A percentile compares a stretch with the other conserved stretches of the same genome.
phyloP scores from a whole-genome alignment of 2,329 filamentous ascomycete genomes.

The Fusarium sp. region DNA sequence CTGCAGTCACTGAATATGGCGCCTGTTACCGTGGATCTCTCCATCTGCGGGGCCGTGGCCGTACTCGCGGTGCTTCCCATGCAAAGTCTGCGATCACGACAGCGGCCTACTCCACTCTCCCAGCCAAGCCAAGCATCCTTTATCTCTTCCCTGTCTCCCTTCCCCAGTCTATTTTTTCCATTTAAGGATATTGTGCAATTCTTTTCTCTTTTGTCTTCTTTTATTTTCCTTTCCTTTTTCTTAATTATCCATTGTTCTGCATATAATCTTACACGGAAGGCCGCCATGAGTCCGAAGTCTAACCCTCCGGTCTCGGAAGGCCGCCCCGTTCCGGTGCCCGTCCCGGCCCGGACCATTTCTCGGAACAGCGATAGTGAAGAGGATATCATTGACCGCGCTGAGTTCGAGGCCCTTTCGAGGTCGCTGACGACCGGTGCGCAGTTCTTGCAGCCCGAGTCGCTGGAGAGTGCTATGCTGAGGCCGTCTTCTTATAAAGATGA shows the following conservation, averaged over 20 bases:
- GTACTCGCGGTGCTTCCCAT: conserved; percentile 9
- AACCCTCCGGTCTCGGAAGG: conserved; percentile 16
- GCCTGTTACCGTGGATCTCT: conserved; percentile 6
- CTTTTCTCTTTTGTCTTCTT: neutral
- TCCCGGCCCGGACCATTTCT: conserved; percentile 39
- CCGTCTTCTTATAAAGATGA: conserved; percentile 38
- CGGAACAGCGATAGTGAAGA: conserved; percentile 30
- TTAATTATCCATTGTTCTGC: neutral
- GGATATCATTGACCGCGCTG: conserved; percentile 37
- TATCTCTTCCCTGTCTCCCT: conserved; percentile 1
- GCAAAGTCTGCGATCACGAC: conserved; percentile 47
- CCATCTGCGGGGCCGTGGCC: conserved; percentile 40
- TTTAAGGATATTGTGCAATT: neutral
- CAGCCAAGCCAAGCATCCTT: neutral
- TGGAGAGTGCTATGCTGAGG: conserved; percentile 58
- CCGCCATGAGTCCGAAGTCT: conserved; percentile 26
- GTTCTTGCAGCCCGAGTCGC: conserved; percentile 59
- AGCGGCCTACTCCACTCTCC: conserved; percentile 39
- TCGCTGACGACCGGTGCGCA: conserved; percentile 57
- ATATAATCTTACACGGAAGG: neutral
- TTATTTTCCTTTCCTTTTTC: neutral
- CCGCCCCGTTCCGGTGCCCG: conserved; percentile 36
- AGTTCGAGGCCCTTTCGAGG: conserved; percentile 53
- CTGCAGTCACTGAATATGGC: conserved; percentile 20
- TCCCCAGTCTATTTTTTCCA: conserved; percentile 20